Evolutionary conservation across 768 basidiomycete species (phyloP).

Genomic region (Kwoniella shandongensis): DNA sequence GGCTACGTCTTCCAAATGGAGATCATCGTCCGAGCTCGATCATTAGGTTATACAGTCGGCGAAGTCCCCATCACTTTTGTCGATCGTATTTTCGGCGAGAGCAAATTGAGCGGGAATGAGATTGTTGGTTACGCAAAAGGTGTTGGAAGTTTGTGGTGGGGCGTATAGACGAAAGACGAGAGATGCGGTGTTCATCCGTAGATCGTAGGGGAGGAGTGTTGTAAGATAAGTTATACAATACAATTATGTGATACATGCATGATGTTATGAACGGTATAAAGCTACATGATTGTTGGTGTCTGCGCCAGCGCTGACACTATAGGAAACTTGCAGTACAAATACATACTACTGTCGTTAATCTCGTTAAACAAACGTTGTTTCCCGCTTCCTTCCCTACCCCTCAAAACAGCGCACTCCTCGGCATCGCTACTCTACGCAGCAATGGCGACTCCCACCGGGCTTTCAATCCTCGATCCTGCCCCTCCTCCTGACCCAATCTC

Average conservation of each 20-base stretch:
- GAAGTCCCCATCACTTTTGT: conserved; percentile 94
- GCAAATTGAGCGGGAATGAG: conserved; percentile 85
- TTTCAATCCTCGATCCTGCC: not conserved
- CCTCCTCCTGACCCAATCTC: not conserved
- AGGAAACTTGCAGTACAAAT: no score
- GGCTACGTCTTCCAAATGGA: conserved; percentile 99
- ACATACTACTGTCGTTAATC: no score
- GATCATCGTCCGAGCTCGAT: conserved; percentile 88
- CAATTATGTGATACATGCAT: no score
- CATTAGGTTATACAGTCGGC: conserved; percentile 79
- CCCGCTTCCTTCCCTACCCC: no score
- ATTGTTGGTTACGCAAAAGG: conserved; percentile 83
- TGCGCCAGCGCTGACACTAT: no score
- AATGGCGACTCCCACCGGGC: not conserved
- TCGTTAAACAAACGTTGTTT: no score
- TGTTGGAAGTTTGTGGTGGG: conserved; percentile 74
- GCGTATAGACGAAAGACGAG: conserved; percentile 66
- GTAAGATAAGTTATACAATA: no score
- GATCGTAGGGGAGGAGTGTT: no score
- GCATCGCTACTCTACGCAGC: not conserved
- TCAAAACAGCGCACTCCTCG: no score
- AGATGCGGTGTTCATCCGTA: no score
- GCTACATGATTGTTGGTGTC: no score
- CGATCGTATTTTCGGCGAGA: conserved; percentile 89
- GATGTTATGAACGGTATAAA: no score